phyloP scores from a whole-genome alignment of 495 filamentous ascomycete genomes.

The Neurospora sp. region DNA sequence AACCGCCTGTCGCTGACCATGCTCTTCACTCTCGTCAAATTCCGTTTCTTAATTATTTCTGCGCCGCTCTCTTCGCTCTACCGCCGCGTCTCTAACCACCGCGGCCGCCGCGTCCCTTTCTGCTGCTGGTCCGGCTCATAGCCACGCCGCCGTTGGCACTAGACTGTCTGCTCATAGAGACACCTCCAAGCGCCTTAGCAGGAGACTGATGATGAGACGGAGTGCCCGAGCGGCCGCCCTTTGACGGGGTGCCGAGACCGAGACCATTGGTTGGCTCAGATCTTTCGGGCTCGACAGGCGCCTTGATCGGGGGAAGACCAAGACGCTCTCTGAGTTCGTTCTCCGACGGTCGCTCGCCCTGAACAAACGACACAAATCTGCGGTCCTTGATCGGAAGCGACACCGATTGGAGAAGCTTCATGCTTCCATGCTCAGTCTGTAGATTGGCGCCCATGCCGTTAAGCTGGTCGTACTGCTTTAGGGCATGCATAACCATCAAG shows the following conservation, averaged over 20 bases:
- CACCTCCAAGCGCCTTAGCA: slow-evolving; percentile 22
- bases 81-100: slow-evolving; percentile 7
- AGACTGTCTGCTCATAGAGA: slow-evolving; percentile 41
- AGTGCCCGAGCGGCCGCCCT: slow-evolving; percentile 18
- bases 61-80: background rate
- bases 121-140: slow-evolving; percentile 39
- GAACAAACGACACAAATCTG: slow-evolving; percentile 29
- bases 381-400: slow-evolving; percentile 25
- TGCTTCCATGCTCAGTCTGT: slow-evolving; percentile 31
- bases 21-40: background rate
- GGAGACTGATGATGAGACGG: slow-evolving; percentile 15
- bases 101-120: slow-evolving; percentile 23
- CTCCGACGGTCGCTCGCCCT: slow-evolving; percentile 33
- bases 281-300: slow-evolving; percentile 22
- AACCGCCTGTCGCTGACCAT: background rate
- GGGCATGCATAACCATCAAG: slow-evolving; percentile 44
- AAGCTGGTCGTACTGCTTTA: slow-evolving; percentile 32
- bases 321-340: slow-evolving; percentile 32
- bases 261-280: background rate
- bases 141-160: slow-evolving; percentile 35
- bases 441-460: slow-evolving; percentile 36
- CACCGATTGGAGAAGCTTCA: slow-evolving; percentile 33
- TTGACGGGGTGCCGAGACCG: slow-evolving; percentile 14
- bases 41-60: background rate
- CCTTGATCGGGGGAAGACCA: slow-evolving; percentile 25